Base-by-base conservation (phyloP, 306 rosid species). In the Pterocarpus santalinus region DNA sequence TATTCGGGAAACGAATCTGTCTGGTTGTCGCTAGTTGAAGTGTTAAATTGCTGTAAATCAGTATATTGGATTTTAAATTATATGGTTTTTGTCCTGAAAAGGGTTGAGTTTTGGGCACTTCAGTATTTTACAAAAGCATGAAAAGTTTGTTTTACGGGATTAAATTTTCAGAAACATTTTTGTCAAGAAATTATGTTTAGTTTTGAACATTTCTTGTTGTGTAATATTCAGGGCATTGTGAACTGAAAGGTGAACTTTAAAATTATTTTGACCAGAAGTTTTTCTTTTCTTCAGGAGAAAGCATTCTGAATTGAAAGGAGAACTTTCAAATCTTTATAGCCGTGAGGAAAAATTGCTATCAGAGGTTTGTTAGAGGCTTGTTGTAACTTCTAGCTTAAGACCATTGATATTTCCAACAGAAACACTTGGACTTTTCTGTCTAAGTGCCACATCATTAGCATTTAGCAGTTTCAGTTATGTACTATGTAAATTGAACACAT, bases 271-370 rank as follows among this genome's bases (percentile, higher is more conserved):
- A 28, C 78, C 2, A 35, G 44, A 36, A 47, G 68, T 60, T 11
- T 14, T 69, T 60, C 36, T 47, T 8, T 13, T 30, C 57, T 63
- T 73, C 96, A 95, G 99, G 97, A 91, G 97, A 87, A 95, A 95
- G 83, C 96, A 95, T 87, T 89, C 93, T 8, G 99, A 95, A 78
- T 82, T 95, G 90, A 89, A 75, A 17, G 94, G 92, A 80, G 99
- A 95, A 79, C 90, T 95, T 78, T 95, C 98, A 30, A 90, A 90
- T 90, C 95, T 92, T 80, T 90, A 90, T 85, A 89, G 85, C 80
- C 89, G 89, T 80, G 99, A 93, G 81, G 94, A 93, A 78, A 95
- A 91, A 76, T 84, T 95, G 81, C 83, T 91, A 60, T 90, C 97
- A 52, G 96, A 95, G 99, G 99, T 93, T 81, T 63, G 94, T 83